phyloP scores from a whole-genome alignment of 2,329 filamentous ascomycete genomes.

The Chaetomium sp. region DNA sequence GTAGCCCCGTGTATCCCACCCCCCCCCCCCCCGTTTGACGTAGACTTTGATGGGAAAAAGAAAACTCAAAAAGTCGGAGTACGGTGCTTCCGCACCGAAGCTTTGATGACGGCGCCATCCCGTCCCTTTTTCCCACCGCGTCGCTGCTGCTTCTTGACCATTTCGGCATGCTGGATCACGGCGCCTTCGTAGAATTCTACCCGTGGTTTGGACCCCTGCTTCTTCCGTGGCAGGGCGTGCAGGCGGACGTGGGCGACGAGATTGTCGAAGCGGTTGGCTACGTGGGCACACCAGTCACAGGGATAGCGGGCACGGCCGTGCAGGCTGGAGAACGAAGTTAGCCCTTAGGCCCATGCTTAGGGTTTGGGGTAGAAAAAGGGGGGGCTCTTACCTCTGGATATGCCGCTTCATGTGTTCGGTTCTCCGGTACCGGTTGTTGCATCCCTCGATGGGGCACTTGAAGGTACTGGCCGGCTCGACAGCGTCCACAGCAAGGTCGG shows the following conservation, averaged over 20 bases:
- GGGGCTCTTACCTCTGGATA: slow-evolving; percentile 40
- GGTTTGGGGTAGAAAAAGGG: neutral
- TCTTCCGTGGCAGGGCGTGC: slow-evolving; percentile 25
- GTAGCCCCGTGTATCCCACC: too few relatives aligned
- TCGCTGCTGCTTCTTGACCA: slow-evolving; percentile 4
- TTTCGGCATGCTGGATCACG: slow-evolving; percentile 16
- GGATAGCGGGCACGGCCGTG: slow-evolving; percentile 12
- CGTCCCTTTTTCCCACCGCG: neutral
- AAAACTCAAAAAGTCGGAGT: neutral
- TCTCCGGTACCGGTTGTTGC: slow-evolving; percentile 35
- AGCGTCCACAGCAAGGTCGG: slow-evolving; percentile 20
- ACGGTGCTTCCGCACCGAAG: neutral
- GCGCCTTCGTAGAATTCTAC: slow-evolving; percentile 29
- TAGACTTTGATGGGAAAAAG: too few relatives aligned
- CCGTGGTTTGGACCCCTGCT: slow-evolving; percentile 27
- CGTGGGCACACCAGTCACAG: slow-evolving; percentile 37
- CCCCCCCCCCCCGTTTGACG: too few relatives aligned
- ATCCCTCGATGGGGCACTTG: slow-evolving; percentile 41
- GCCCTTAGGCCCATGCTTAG: neutral
- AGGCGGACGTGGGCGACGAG: slow-evolving; percentile 33
- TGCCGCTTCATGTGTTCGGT: slow-evolving; percentile 53
- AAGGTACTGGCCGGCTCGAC: slow-evolving; percentile 12
- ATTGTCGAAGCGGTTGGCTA: slow-evolving; percentile 36
- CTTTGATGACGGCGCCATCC: neutral
- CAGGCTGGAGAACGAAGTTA: neutral